Base-by-base conservation (phyloP, 1,139 yeast species). In the Hyphopichia buzzinii region DNA sequence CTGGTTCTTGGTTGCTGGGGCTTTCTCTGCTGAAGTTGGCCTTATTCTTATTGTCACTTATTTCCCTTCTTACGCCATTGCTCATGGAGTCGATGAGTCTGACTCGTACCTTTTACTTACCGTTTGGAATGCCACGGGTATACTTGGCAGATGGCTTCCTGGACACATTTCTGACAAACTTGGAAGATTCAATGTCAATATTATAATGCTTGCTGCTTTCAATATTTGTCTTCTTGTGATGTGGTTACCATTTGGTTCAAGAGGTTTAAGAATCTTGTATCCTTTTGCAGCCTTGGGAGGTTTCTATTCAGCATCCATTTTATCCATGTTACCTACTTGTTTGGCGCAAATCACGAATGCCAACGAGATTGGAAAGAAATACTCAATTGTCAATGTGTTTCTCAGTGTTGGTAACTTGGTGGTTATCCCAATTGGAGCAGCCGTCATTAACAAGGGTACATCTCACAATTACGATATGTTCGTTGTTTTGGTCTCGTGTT, bases 11-110 rank as follows among this genome's bases (percentile, higher is more conserved):
- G 59, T 62, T 1, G 46, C 48, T 8, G 74, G 72, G 1, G 67
- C 61, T 3, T 63, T 79, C 11, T 63, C 76, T 38, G 68, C 78
- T 10, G 92, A 84, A 49, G 63, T 79, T 31, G 69, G 84, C 2
- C 57, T 82, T 27, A 64, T 82, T 25, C 62, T 76, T 28, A 61
- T 76, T 6, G 57, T 72, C 31, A 70, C 76, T 1, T 70, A 67
- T 45, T 64, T 60, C 47, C 69, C 74, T 5, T 60, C 74, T 4
- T 70, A 67, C 43, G 72, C 74, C 3, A 59, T 68, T 24, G 63
- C 68, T 4, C 65, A 65, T 32, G 75, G 75, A 0, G 49, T 59
- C 39, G 41, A 51, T 4, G 72, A 67, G 42, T 55, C 69, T 10
- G 49, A 58, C 14, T 59, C 74, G 1, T 64, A 65, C 40, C 40